Evolutionary conservation across 1,139 yeast genomes (phyloP).

Genomic region (Pichia sorboxylosa): DNA sequence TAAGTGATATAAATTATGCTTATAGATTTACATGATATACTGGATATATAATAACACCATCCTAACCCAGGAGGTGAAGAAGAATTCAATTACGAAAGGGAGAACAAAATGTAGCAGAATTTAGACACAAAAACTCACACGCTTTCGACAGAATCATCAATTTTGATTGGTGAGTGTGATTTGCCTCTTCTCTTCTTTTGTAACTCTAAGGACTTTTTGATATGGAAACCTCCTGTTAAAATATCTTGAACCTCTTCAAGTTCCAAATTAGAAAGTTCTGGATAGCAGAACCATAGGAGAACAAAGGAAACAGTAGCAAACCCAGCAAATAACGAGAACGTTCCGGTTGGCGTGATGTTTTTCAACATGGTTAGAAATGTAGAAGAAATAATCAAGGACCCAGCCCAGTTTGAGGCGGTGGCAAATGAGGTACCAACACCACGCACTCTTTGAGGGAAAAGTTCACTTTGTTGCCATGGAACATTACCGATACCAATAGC

Average conservation of each 20-base stretch:
- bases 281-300: conserved; percentile 72
- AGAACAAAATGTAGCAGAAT: no score
- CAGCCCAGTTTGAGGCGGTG: conserved; percentile 94
- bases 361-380: conserved; percentile 90
- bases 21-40: no score
- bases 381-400: conserved; percentile 80
- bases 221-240: conserved; percentile 73
- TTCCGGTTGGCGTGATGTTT: conserved; percentile 88
- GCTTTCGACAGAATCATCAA: no score
- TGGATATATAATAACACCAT: no score
- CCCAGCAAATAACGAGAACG: conserved; percentile 83
- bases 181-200: conserved; percentile 37
- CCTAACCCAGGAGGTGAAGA: no score
- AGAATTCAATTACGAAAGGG: no score
- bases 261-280: conserved; percentile 83
- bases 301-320: conserved; percentile 60
- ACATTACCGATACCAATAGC: conserved; percentile 94
- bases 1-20: no score
- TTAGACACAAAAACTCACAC: no score
- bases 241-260: conserved; percentile 82
- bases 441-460: conserved; percentile 86
- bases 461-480: conserved; percentile 96
- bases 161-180: no score
- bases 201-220: conserved; percentile 53
- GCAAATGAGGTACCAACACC: conserved; percentile 87